These are phyloP conservation scores for Starmera dryadoides DNA, from an alignment of 805 yeast genomes.

Conservation along the genomic window DNA sequence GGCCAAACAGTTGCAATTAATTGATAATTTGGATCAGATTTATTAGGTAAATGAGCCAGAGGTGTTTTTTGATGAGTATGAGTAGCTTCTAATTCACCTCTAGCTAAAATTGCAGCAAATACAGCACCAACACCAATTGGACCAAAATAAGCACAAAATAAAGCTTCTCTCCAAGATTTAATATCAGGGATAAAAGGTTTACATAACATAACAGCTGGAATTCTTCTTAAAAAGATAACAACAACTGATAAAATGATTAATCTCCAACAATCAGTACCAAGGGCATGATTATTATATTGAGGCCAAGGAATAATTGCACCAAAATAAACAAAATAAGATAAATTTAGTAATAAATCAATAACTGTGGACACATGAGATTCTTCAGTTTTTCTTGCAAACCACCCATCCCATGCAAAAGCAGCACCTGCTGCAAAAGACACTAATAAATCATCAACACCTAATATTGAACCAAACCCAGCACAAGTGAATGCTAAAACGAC, in stretches of 20 bases:
- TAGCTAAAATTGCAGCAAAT: slow-evolving; percentile 74
- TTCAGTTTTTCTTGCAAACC: slow-evolving; percentile 76
- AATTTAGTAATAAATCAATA: slow-evolving; percentile 76
- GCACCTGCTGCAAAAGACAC: slow-evolving; percentile 92
- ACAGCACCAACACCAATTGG: slow-evolving; percentile 95
- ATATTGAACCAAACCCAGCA: slow-evolving; percentile 82
- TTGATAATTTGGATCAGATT: slow-evolving; percentile 45
- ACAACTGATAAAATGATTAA: slow-evolving; percentile 68
- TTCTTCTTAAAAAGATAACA: slow-evolving; percentile 65
- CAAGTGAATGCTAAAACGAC: slow-evolving; percentile 76
- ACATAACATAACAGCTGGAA: slow-evolving; percentile 72
- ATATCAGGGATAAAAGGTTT: slow-evolving; percentile 83
- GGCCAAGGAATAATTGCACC: slow-evolving; percentile 92
- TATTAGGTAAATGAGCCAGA: slow-evolving; percentile 36
- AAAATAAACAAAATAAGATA: slow-evolving; percentile 82
- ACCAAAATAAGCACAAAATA: slow-evolving; percentile 93
- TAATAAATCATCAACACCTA: slow-evolving; percentile 84
- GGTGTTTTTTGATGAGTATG: slow-evolving; percentile 51
- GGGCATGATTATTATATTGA: slow-evolving; percentile 49
- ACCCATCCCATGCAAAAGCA: slow-evolving; percentile 90
- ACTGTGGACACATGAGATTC: slow-evolving; percentile 85
- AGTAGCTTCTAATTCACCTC: slow-evolving; percentile 57
- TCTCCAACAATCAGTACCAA: slow-evolving; percentile 77
- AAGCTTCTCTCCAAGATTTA: slow-evolving; percentile 87
- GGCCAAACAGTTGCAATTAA: slow-evolving; percentile 74